These are phyloP conservation scores for Vanrija sp. DNA, from an alignment of 1,284 basidiomycete species.

Conservation along the genomic window DNA sequence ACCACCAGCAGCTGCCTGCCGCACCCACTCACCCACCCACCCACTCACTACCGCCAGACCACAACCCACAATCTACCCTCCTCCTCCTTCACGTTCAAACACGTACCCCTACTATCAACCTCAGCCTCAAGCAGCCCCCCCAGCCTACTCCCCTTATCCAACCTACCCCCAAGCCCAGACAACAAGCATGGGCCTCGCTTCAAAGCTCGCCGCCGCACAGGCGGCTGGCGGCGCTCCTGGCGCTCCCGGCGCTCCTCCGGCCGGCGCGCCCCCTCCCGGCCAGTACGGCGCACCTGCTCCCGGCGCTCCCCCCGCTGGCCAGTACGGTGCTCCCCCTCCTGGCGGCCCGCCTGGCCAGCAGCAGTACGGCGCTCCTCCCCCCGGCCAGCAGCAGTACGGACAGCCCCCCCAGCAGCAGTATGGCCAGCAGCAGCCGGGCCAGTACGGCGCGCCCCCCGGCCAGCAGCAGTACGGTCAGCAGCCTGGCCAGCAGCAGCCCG, in stretches of 20 bases:
- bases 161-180: too few relatives aligned
- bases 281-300: slow-evolving; percentile 13
- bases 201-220: slow-evolving; percentile 36
- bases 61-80: too few relatives aligned
- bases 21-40: too few relatives aligned
- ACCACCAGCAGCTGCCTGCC: too few relatives aligned
- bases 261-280: slow-evolving; percentile 1
- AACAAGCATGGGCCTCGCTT: slow-evolving; percentile 34
- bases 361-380: slow-evolving; percentile 23
- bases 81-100: too few relatives aligned
- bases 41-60: too few relatives aligned
- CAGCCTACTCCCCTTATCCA: too few relatives aligned
- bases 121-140: too few relatives aligned
- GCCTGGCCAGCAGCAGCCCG: slow-evolving; percentile 21
- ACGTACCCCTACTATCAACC: too few relatives aligned
- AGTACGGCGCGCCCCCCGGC: slow-evolving; percentile 9
- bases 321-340: slow-evolving; percentile 1
- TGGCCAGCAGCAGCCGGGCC: slow-evolving; percentile 21
- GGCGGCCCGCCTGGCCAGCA: slow-evolving; percentile 1
- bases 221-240: slow-evolving; percentile 12
- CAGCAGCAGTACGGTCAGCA: slow-evolving; percentile 33
- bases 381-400: slow-evolving; percentile 30
- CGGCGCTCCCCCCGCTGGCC: slow-evolving; percentile 1
- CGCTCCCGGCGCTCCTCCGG: slow-evolving; percentile 8
- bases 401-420: slow-evolving; percentile 13